Evolutionary conservation across 352 stramenopile species (phyloP).

Genomic region (Phytophthora sp.): DNA sequence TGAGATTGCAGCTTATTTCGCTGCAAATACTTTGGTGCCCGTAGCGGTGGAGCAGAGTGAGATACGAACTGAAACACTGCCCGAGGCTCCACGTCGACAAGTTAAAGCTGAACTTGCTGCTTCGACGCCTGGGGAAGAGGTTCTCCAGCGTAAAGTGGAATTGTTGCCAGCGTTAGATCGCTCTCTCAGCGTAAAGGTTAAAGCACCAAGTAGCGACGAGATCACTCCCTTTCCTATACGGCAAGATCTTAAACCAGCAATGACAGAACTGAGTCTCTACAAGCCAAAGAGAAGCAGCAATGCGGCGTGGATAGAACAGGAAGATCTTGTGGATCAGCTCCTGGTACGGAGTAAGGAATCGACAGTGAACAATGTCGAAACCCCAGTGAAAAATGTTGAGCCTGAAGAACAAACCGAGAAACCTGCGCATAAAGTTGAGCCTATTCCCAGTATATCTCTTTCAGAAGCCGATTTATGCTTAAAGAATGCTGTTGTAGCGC

Average conservation of each 20-base stretch:
- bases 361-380: background rate
- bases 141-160: constrained; percentile 33
- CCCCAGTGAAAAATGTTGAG: background rate
- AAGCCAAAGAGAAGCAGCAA: constrained; percentile 9
- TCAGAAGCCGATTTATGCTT: constrained; percentile 1
- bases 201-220: constrained; percentile 15
- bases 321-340: constrained; percentile 16
- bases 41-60: constrained; percentile 16
- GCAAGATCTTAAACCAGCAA: constrained; percentile 9
- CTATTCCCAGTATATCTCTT: background rate
- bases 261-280: constrained; percentile 1
- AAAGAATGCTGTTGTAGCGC: background rate
- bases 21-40: constrained; percentile 17
- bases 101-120: constrained; percentile 11
- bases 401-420: background rate
- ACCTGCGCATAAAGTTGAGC: background rate
- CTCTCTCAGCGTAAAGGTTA: background rate
- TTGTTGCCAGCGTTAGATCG: constrained; percentile 33
- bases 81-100: constrained; percentile 8
- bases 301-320: constrained; percentile 18
- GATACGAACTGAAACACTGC: constrained; percentile 13
- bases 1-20: constrained; percentile 28
- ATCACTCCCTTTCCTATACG: constrained; percentile 23
- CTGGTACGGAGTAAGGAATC: constrained; percentile 1
- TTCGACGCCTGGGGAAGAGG: constrained; percentile 29